phyloP scores from a whole-genome alignment of 1,139 yeast genomes.

The Debaryomycetaceae sp. region DNA sequence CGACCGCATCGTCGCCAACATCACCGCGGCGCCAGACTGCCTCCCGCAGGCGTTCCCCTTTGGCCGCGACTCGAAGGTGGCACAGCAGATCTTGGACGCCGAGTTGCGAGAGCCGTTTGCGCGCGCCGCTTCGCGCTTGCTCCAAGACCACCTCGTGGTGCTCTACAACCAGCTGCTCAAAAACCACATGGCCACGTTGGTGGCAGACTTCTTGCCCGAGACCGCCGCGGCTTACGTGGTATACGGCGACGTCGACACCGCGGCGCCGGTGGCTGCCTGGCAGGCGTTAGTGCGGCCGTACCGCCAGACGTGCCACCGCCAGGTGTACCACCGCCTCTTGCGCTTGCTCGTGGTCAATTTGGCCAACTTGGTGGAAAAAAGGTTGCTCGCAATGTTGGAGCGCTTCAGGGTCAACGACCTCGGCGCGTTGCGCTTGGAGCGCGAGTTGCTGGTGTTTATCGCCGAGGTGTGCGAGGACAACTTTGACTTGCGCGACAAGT shows the following conservation, averaged over 20 bases:
- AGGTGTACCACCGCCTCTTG: conserved; percentile 45
- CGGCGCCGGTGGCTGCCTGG: conserved; percentile 55
- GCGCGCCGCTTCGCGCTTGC: conserved; percentile 39
- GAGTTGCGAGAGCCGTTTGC: conserved; percentile 38
- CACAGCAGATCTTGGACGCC: conserved; percentile 34
- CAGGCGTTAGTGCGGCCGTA: conserved; percentile 61
- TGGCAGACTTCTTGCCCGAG: conserved; percentile 54
- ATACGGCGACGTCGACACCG: conserved; percentile 31
- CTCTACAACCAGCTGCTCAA: conserved; percentile 59
- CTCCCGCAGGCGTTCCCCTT: conserved; percentile 49
- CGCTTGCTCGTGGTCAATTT: conserved; percentile 48
- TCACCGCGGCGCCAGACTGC: conserved; percentile 19
- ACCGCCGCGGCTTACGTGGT: conserved; percentile 38
- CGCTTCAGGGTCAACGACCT: conserved; percentile 63
- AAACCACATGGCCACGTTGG: conserved; percentile 40
- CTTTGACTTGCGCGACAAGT: conserved; percentile 72
- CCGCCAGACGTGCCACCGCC: conserved; percentile 50
- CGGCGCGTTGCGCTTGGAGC: conserved; percentile 81
- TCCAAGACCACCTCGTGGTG: conserved; percentile 50
- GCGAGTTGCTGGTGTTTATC: conserved; percentile 73
- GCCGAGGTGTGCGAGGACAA: conserved; percentile 57
- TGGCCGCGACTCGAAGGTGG: conserved; percentile 45
- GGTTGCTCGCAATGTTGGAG: conserved; percentile 60
- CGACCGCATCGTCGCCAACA: conserved; percentile 38
- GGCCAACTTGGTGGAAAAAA: conserved; percentile 57